These are phyloP conservation scores for Lepraria neglecta DNA, from an alignment of 495 filamentous ascomycete genomes.

Conservation along the genomic window DNA sequence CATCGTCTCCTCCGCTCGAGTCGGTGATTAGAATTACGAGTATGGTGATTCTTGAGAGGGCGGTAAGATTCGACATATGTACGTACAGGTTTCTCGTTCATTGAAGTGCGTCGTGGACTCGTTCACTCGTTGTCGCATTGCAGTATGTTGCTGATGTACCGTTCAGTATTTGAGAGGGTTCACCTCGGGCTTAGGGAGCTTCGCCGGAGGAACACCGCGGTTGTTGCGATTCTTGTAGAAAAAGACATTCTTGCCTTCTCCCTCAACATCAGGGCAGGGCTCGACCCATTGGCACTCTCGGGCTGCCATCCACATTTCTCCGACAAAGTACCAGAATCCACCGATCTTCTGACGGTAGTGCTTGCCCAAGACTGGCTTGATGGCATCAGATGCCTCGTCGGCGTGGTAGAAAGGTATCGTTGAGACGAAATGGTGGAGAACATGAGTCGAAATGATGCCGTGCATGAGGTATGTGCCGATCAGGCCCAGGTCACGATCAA, in stretches of 20 bases:
- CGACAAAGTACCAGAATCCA: slow-evolving; percentile 49
- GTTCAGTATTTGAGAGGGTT: slow-evolving; percentile 8
- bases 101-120: slow-evolving; percentile 6
- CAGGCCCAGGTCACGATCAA: slow-evolving; percentile 57
- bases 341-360: slow-evolving; percentile 52
- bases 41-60: too few species aligned
- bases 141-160: neutral
- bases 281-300: slow-evolving; percentile 52
- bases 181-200: slow-evolving; percentile 30
- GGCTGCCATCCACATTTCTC: slow-evolving; percentile 48
- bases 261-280: slow-evolving; percentile 57
- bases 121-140: neutral
- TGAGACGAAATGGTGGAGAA: slow-evolving; percentile 56
- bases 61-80: neutral
- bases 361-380: slow-evolving; percentile 50
- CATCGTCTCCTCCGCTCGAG: too few species aligned
- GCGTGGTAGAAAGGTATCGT: slow-evolving; percentile 58
- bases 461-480: slow-evolving; percentile 50
- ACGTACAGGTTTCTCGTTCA: slow-evolving; percentile 5
- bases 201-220: slow-evolving; percentile 56
- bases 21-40: too few species aligned
- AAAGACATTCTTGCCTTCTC: slow-evolving; percentile 47
- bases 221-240: slow-evolving; percentile 66
- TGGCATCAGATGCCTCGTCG: slow-evolving; percentile 55
- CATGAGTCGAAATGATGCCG: slow-evolving; percentile 58